Percentiles rank a stretch among this genome's conserved stretches.
phyloP scores from a whole-genome alignment of 1,284 basidiomycete genomes.

The Naganishia cerealis region DNA sequence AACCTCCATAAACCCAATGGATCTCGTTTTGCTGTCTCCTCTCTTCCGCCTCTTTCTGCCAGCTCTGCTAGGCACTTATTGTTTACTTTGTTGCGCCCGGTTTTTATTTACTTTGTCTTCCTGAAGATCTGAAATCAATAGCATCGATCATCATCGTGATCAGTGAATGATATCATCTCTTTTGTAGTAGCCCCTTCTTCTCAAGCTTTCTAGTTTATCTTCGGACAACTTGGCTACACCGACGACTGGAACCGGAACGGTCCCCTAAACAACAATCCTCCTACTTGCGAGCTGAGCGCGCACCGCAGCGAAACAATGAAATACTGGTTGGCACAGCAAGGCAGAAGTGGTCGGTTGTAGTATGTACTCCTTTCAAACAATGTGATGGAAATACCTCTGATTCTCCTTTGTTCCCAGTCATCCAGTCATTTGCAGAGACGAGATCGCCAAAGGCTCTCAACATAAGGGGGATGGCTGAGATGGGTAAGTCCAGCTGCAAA shows the following conservation, averaged over 20 bases:
- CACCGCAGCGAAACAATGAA: neutral
- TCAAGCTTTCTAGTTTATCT: neutral
- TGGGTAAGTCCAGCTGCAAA: too few species aligned
- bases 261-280: neutral
- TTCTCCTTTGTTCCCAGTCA: neutral
- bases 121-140: neutral
- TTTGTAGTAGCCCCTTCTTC: neutral
- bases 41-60: neutral
- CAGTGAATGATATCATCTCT: neutral
- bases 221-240: neutral
- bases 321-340: neutral
- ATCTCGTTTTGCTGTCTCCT: neutral
- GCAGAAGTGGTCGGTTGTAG: too few species aligned
- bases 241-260: neutral
- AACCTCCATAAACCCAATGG: neutral
- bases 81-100: constrained; percentile 5
- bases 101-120: neutral
- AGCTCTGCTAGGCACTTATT: neutral
- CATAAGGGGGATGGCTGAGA: neutral
- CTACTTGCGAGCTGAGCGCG: neutral
- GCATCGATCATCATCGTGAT: neutral
- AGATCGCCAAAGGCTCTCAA: neutral
- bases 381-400: constrained; percentile 2
- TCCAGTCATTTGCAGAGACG: neutral
- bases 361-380: constrained; percentile 8